A percentile compares a stretch with the other conserved stretches of the same genome.
phyloP scores from a whole-genome alignment of 257 asterid genomes.

The Capsicum rhomboideum region DNA sequence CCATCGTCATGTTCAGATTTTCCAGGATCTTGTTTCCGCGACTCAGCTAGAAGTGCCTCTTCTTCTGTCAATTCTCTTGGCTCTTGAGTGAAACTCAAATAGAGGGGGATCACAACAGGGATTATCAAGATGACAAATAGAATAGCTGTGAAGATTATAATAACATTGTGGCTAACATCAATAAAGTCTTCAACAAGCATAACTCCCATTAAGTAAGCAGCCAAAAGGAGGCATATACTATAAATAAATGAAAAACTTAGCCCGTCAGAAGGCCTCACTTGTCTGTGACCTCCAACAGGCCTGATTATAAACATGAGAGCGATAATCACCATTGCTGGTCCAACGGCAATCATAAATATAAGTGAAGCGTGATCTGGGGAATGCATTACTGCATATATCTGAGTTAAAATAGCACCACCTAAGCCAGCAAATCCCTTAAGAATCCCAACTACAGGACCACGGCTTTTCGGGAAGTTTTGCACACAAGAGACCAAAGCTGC shows the following conservation, averaged over 20 bases:
- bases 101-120: conserved; percentile 35
- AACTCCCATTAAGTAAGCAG: conserved; percentile 50
- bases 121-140: conserved; percentile 29
- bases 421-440: conserved; percentile 64
- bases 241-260: conserved; percentile 30
- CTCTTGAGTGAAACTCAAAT: conserved; percentile 20
- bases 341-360: conserved; percentile 54
- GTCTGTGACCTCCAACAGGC: conserved; percentile 60
- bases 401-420: conserved; percentile 55
- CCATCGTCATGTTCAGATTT: conserved; percentile 11
- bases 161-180: conserved; percentile 20
- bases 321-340: conserved; percentile 48
- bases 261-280: conserved; percentile 32
- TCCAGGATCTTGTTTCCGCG: conserved; percentile 25
- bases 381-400: conserved; percentile 33
- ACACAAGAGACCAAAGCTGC: conserved; percentile 50
- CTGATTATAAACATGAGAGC: conserved; percentile 42
- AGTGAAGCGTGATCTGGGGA: conserved; percentile 52
- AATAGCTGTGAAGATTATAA: conserved; percentile 29
- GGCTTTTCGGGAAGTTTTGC: conserved; percentile 56
- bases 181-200: conserved; percentile 47
- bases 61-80: conserved; percentile 14
- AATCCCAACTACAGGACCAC: conserved; percentile 68
- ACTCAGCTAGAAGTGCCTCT: conserved; percentile 32
- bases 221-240: conserved; percentile 38